Conservation (phyloP, 768 basidiomycete species). For the Cyclocybe cylindracea region DNA sequence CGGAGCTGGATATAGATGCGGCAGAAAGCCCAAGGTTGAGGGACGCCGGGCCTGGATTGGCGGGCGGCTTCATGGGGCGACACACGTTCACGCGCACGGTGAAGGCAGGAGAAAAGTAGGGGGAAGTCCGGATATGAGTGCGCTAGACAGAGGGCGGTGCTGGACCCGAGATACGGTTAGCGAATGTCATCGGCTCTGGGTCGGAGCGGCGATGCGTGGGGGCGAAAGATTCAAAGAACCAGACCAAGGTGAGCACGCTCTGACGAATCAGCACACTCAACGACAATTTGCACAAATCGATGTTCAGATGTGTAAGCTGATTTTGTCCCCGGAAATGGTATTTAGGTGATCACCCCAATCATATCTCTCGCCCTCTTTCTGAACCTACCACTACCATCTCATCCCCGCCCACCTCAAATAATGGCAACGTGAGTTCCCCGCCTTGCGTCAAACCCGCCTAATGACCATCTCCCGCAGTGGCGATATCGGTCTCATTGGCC, state of each 20-base stretch:
- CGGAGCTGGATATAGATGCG: conserved; percentile 5
- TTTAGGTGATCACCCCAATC: conserved; percentile 19
- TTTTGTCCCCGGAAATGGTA: conserved; percentile 23
- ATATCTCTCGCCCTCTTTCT: conserved; percentile 27
- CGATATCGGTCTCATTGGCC: conserved; percentile 97
- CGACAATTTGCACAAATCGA: conserved; percentile 16
- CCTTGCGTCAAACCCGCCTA: conserved; percentile 6
- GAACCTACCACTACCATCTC: conserved; percentile 31
- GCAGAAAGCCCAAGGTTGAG: conserved; percentile 11
- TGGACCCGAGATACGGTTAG: conserved; percentile 4
- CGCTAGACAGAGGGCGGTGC: neutral
- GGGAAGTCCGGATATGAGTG: conserved; percentile 13
- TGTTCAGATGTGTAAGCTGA: conserved; percentile 27
- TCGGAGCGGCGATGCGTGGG: conserved; percentile 22
- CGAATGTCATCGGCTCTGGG: conserved; percentile 20
- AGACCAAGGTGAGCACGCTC: neutral
- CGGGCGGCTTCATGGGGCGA: conserved; percentile 5
- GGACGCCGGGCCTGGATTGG: conserved; percentile 6
- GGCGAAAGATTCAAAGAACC: conserved; percentile 4
- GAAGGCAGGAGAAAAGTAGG: conserved; percentile 9
- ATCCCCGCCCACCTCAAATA: conserved; percentile 43
- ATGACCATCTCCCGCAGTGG: conserved; percentile 53
- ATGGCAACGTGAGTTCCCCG: conserved; percentile 38
- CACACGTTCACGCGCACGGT: conserved; percentile 6
- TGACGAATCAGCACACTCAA: conserved; percentile 8